Conservation (phyloP, 1,284 basidiomycete species). For the Puccinia hordei region DNA sequence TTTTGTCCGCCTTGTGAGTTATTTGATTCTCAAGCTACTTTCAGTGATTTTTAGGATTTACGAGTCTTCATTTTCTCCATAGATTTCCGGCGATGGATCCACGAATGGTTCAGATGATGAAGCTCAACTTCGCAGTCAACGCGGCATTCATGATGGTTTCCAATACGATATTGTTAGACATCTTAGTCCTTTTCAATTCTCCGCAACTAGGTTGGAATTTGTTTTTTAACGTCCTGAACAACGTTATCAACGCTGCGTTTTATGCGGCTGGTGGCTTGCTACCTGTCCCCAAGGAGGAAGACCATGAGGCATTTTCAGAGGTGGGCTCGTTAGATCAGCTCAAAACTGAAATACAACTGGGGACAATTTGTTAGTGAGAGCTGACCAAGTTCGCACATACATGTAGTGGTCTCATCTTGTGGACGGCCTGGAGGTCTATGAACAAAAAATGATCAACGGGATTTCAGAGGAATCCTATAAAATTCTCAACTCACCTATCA, state of each 20-base stretch:
- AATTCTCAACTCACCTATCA: slow-evolving; percentile 28
- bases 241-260: slow-evolving; percentile 8
- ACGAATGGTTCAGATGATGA: slow-evolving; percentile 19
- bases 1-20: slow-evolving; percentile 28
- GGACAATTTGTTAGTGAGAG: background rate
- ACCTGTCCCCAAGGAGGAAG: slow-evolving; percentile 12
- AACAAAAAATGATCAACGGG: slow-evolving; percentile 27
- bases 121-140: slow-evolving; percentile 43
- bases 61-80: background rate
- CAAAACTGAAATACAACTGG: background rate
- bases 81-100: slow-evolving; percentile 44
- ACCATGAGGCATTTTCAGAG: slow-evolving; percentile 35
- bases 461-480: slow-evolving; percentile 19
- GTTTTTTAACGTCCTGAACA: slow-evolving; percentile 39
- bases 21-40: background rate
- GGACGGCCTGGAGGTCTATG: slow-evolving; percentile 15
- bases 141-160: slow-evolving; percentile 47
- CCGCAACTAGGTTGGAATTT: slow-evolving; percentile 9
- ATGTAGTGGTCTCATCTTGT: slow-evolving; percentile 40
- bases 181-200: slow-evolving; percentile 29
- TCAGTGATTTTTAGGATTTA: background rate
- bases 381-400: background rate
- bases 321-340: background rate
- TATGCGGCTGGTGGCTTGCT: background rate
- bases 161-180: slow-evolving; percentile 37